These are phyloP conservation scores for Aspergillus sp. DNA, from an alignment of 2,329 filamentous ascomycete species.

Conservation along the genomic window DNA sequence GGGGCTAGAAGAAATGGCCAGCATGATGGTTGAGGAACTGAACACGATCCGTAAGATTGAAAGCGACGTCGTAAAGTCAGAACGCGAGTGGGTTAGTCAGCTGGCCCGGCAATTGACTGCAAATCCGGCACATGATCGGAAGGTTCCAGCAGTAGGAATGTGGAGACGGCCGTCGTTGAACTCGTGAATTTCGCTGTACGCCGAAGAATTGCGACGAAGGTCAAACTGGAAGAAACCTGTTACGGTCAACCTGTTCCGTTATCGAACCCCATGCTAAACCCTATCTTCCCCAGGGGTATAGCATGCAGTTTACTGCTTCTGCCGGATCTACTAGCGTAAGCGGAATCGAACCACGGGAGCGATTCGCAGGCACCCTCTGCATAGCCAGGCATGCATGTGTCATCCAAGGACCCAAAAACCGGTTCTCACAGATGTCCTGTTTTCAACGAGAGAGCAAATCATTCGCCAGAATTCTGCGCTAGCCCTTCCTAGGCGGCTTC, in stretches of 20 bases:
- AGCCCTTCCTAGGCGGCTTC: background rate
- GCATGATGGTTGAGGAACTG: conserved; percentile 42
- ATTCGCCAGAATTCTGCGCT: background rate
- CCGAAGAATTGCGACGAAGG: background rate
- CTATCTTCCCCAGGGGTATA: background rate
- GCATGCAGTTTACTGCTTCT: background rate
- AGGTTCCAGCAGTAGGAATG: conserved; percentile 25
- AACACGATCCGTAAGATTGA: conserved; percentile 40
- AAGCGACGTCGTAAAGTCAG: conserved; percentile 35
- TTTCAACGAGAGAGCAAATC: background rate
- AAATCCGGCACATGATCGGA: conserved; percentile 13
- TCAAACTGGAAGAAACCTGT: background rate
- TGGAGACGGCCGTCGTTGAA: conserved; percentile 28
- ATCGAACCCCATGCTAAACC: background rate
- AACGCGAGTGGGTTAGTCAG: conserved; percentile 36
- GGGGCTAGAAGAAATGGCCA: conserved; percentile 33
- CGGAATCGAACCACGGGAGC: background rate
- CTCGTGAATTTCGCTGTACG: conserved; percentile 4
- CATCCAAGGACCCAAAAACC: conserved; percentile 7
- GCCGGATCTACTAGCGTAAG: conserved; percentile 6
- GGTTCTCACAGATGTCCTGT: conserved; percentile 2
- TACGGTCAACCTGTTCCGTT: background rate
- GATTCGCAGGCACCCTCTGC: background rate
- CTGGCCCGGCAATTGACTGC: conserved; percentile 30
- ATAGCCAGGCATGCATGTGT: conserved; percentile 7